phyloP scores from a whole-genome alignment of 192 early-diverging fungal genomes.

The Paraglomus occultum region DNA sequence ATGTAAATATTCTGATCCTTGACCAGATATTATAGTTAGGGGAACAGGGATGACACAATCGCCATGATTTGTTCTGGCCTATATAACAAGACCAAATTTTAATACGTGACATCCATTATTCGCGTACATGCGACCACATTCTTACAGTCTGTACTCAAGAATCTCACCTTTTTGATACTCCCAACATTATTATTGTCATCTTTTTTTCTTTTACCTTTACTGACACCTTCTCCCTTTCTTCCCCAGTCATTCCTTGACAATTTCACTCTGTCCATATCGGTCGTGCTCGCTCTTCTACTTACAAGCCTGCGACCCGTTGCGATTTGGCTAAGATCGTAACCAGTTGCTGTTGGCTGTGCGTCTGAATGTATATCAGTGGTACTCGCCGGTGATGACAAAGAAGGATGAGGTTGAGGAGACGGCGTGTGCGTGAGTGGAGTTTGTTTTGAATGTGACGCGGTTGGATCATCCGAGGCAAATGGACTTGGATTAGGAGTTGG shows the following conservation, averaged over 20 bases:
- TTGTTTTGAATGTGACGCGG: no score
- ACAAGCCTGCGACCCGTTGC: background rate
- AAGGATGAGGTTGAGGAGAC: no score
- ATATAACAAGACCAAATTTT: no score
- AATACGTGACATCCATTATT: no score
- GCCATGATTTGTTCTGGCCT: conserved; percentile 13
- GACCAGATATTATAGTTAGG: conserved; percentile 25
- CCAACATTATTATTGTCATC: conserved; percentile 8
- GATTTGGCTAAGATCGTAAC: background rate
- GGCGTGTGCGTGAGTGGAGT: no score
- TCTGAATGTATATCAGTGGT: no score
- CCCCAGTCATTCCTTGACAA: background rate
- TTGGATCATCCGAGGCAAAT: no score
- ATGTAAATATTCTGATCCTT: conserved; percentile 30
- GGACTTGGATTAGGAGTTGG: no score
- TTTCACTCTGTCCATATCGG: conserved; percentile 12
- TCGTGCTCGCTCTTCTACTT: conserved; percentile 29
- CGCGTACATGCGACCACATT: no score
- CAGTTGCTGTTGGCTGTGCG: no score
- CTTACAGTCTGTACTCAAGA: no score
- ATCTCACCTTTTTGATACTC: background rate
- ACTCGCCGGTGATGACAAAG: no score
- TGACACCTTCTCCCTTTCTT: conserved; percentile 23
- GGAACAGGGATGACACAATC: conserved; percentile 17
- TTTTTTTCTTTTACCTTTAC: background rate